Base-by-base conservation (phyloP, 2,329 filamentous ascomycete species). In the Hymenoscyphus salicellus region DNA sequence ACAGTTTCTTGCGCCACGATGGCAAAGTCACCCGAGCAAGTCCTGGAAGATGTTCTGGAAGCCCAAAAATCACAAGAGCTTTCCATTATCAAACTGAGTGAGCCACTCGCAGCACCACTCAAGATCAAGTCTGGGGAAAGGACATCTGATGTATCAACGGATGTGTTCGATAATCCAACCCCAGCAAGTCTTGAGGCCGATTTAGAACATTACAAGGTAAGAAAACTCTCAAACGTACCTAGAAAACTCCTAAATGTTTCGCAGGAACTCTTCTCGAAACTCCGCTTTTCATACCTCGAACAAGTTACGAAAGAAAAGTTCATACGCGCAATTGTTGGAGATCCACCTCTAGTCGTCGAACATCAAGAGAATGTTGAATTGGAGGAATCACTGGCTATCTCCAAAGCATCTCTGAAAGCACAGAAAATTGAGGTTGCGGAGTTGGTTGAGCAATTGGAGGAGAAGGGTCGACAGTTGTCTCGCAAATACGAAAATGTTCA, bases 271-370 rank as follows among this genome's bases (percentile, higher is more conserved):
- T 99, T 98, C 78, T 90, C 92, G 52, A 98, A 99, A 79, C 84
- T 98, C 46, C 92, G 94, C 71, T 98, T 98, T 81, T 96, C 91
- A 69, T 98, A 98, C 78, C 90, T 97, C 72, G 95, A 99, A 79
- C 95, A 98, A 81, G 93, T 98, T 68, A 98, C 94, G 55, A 99
- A 98, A 79, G 95, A 99, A 77, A 96, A 97, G 74, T 98, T 97
- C 77, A 89, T 99, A 62, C 91, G 93, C 70, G 89, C 91, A 68
- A 96, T 98, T 71, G 92, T 96, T 17, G 92, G 92, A 68, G 91
- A 97, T 68, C 92, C 93, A 58, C 95, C 94, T 0, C 83, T 93
- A 17, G 89, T 98, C 56, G 91, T 96, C 64, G 89, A 89, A 49
- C 86, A 89, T 55, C 85, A 88, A 71, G 93, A 98, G 74, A 98